Evolutionary conservation across 495 filamentous ascomycete genomes (phyloP).

Genomic region (Xanthoparmelia taractica): DNA sequence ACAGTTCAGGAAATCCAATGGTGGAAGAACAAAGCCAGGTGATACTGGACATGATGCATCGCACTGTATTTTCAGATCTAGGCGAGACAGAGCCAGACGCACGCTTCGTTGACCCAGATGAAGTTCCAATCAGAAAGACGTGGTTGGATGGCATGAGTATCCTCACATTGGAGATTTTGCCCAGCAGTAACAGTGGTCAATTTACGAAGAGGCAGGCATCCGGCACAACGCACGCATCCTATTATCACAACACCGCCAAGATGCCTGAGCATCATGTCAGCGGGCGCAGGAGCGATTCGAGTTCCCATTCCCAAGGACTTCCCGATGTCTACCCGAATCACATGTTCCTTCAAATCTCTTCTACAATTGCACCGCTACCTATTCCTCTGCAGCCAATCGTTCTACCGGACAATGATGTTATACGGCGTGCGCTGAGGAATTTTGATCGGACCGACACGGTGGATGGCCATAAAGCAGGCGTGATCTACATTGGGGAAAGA

Average conservation of each 20-base stretch:
- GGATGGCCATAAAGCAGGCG: slow-evolving; percentile 90
- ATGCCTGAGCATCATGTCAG: slow-evolving; percentile 60
- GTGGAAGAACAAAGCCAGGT: slow-evolving; percentile 91
- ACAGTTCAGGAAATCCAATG: slow-evolving; percentile 62
- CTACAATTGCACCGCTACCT: slow-evolving; percentile 59
- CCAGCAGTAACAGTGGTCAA: slow-evolving; percentile 63
- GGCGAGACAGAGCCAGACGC: slow-evolving; percentile 57
- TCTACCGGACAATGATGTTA: slow-evolving; percentile 73
- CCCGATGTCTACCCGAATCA: slow-evolving; percentile 67
- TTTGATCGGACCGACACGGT: slow-evolving; percentile 89
- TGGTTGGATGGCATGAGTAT: slow-evolving; percentile 88
- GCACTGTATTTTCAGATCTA: slow-evolving; percentile 77
- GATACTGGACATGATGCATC: slow-evolving; percentile 92
- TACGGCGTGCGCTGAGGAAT: slow-evolving; percentile 62
- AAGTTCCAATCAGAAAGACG: slow-evolving; percentile 66
- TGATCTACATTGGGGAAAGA: slow-evolving; percentile 81
- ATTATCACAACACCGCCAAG: slow-evolving; percentile 62
- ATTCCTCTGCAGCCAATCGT: slow-evolving; percentile 64
- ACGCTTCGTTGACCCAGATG: slow-evolving; percentile 50
- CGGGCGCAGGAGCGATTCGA: slow-evolving; percentile 37
- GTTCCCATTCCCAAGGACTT: slow-evolving; percentile 37
- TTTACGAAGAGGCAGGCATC: slow-evolving; percentile 79
- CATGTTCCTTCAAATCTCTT: slow-evolving; percentile 64
- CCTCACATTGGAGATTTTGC: slow-evolving; percentile 74
- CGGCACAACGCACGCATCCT: slow-evolving; percentile 68